Base-by-base conservation (phyloP, 441 rosid genomes). In the Populus hybrid region DNA sequence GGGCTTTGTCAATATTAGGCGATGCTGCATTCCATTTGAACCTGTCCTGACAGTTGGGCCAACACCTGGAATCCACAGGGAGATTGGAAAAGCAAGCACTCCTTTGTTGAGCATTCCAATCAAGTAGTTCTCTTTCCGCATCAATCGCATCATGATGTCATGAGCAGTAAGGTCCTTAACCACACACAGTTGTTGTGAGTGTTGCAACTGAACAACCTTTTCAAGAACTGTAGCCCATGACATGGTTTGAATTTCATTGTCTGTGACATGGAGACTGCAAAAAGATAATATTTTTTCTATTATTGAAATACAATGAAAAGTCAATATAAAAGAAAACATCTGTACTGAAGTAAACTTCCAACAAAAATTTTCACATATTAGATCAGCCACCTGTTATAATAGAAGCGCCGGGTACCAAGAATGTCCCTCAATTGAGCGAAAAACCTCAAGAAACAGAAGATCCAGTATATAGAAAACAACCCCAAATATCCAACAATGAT, bases 81-180 rank as follows among this genome's bases (percentile, higher is more conserved):
- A 87, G 68, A 94, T 86, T 75, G 94, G 97, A 85, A 97, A 97
- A 74, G 99, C 91, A 84, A 97, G 95, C 73, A 97, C 83, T 73
- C 98, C 99, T 89, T 94, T 94, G 80, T 94, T 97, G 78, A 97
- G 89, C 97, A 97, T 92, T 80, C 97, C 99, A 83, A 97, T 93
- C 87, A 97, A 88, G 89, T 94, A 97, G 79, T 97, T 97, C 80
- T 97, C 99, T 85, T 97, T 97, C 81, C 99, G 89, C 99, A 97
- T 92, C 86, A 97, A 83, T 71, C 99, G 93, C 99, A 94, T 89
- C 64, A 94, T 87, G 26, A 97, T 80, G 75, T 94, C 99, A 83
- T 94, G 97, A 80, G 97, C 95, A 71, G 97, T 93, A 71, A 97
- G 97, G 86, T 97, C 95, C 89, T 94, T 94, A 61, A 97, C 97